phyloP scores from a whole-genome alignment of 768 basidiomycete genomes.

The Lactifluus echinatus region DNA sequence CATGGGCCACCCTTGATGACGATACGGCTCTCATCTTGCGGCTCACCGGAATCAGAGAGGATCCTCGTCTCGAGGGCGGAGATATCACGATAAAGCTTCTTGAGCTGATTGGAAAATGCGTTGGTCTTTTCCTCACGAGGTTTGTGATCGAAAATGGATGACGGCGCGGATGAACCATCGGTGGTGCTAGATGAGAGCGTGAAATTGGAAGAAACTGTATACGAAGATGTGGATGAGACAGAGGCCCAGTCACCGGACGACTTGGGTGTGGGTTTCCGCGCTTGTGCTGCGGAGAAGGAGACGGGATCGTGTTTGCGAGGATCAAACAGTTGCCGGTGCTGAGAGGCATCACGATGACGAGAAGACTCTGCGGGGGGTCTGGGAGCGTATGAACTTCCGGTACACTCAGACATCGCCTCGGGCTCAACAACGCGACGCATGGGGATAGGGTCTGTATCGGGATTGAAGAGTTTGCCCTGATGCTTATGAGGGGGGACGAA shows the following conservation, averaged over 20 bases:
- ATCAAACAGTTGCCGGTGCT: slow-evolving; percentile 66
- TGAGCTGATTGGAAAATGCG: slow-evolving; percentile 66
- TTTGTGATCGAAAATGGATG: slow-evolving; percentile 55
- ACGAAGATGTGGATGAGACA: slow-evolving; percentile 67
- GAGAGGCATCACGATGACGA: slow-evolving; percentile 28
- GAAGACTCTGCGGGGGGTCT: slow-evolving; percentile 30
- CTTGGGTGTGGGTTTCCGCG: slow-evolving; percentile 46
- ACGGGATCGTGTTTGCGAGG: slow-evolving; percentile 88
- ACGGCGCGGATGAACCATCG: slow-evolving; percentile 64
- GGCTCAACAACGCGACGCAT: slow-evolving; percentile 55
- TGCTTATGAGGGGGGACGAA: slow-evolving; percentile 26
- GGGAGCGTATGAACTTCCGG: slow-evolving; percentile 41
- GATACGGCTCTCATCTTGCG: slow-evolving; percentile 36
- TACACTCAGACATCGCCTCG: slow-evolving; percentile 53
- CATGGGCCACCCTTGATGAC: slow-evolving; percentile 25
- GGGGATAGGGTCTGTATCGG: slow-evolving; percentile 55
- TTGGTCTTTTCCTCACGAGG: slow-evolving; percentile 46
- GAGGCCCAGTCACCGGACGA: slow-evolving; percentile 64
- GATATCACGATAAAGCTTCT: slow-evolving; percentile 77
- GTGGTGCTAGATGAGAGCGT: slow-evolving; percentile 70
- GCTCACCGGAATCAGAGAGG: slow-evolving; percentile 50
- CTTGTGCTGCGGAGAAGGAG: slow-evolving; percentile 58
- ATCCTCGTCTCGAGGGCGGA: slow-evolving; percentile 71
- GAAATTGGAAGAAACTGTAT: slow-evolving; percentile 60
- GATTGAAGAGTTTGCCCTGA: slow-evolving; percentile 56